Percentiles rank a stretch among this genome's conserved stretches.
phyloP scores from a whole-genome alignment of 176 grass and related monocot genomes.

The Saccharum officinarum region DNA sequence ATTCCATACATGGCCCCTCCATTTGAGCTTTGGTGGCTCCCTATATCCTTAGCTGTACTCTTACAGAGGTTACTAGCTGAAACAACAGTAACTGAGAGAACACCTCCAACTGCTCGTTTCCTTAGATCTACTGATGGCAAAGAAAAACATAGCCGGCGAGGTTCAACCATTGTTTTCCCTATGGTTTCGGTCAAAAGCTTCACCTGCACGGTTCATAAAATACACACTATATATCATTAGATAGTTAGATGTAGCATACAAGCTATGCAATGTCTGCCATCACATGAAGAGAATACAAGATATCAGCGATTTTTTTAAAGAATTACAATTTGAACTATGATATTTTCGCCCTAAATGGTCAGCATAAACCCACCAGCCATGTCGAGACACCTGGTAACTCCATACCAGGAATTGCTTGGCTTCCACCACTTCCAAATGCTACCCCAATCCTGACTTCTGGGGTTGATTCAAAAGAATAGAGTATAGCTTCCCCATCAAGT shows the following conservation, averaged over 20 bases:
- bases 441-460: conserved; percentile 91
- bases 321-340: neutral
- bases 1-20: conserved; percentile 29
- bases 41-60: conserved; percentile 42
- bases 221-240: conserved; percentile 13
- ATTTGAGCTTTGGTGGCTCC: conserved; percentile 36
- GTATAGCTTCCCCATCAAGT: conserved; percentile 96
- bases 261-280: neutral
- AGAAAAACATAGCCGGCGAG: conserved; percentile 79
- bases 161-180: conserved; percentile 85
- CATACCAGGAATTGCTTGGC: conserved; percentile 76
- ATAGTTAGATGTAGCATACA: neutral
- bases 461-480: conserved; percentile 93
- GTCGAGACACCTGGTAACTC: conserved; percentile 90
- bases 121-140: conserved; percentile 80
- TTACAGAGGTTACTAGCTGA: conserved; percentile 73
- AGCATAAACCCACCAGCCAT: conserved; percentile 82
- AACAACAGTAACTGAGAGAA: conserved; percentile 81
- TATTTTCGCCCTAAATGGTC: neutral
- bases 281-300: conserved; percentile 6
- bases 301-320: neutral
- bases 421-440: conserved; percentile 92
- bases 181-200: conserved; percentile 94
- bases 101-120: conserved; percentile 75
- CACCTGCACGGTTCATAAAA: conserved; percentile 54